phyloP scores from a whole-genome alignment of 2,329 filamentous ascomycete species.

The Colletotrichum echinochloae region DNA sequence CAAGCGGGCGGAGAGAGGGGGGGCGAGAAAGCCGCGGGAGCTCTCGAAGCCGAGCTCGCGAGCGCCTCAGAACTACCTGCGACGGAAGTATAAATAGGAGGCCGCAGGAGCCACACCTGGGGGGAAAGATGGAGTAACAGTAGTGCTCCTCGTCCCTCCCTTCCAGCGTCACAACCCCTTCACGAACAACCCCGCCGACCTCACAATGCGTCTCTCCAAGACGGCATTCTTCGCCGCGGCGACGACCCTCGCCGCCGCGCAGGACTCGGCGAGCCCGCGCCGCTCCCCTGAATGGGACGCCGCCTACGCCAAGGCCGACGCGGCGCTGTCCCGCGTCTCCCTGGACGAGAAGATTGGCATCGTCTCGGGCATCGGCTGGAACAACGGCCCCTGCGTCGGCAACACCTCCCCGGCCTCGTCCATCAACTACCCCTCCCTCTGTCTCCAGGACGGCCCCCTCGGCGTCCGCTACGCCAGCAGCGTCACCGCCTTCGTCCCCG shows the following conservation, averaged over 20 bases:
- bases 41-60: conserved; percentile 7
- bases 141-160: background rate
- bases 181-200: background rate
- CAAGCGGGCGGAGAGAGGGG: background rate
- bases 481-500: conserved; percentile 82
- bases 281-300: conserved; percentile 65
- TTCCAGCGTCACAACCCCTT: background rate
- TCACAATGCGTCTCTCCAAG: conserved; percentile 38
- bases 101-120: background rate
- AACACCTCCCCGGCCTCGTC: conserved; percentile 68
- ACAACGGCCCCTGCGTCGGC: conserved; percentile 76
- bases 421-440: conserved; percentile 77
- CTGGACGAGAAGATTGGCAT: conserved; percentile 83
- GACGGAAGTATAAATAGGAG: conserved; percentile 20
- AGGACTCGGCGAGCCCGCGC: conserved; percentile 18
- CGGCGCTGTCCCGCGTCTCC: conserved; percentile 76
- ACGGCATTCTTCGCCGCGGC: conserved; percentile 37
- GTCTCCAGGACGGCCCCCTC: conserved; percentile 84
- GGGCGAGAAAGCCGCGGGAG: too few relatives aligned
- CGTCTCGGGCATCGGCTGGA: conserved; percentile 82
- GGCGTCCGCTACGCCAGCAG: conserved; percentile 76
- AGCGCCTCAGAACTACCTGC: background rate
- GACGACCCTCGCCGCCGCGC: conserved; percentile 36
- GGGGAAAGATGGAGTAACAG: background rate
- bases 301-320: conserved; percentile 77